phyloP scores from a whole-genome alignment of 352 stramenopile genomes.

The Achlya hypogyna region DNA sequence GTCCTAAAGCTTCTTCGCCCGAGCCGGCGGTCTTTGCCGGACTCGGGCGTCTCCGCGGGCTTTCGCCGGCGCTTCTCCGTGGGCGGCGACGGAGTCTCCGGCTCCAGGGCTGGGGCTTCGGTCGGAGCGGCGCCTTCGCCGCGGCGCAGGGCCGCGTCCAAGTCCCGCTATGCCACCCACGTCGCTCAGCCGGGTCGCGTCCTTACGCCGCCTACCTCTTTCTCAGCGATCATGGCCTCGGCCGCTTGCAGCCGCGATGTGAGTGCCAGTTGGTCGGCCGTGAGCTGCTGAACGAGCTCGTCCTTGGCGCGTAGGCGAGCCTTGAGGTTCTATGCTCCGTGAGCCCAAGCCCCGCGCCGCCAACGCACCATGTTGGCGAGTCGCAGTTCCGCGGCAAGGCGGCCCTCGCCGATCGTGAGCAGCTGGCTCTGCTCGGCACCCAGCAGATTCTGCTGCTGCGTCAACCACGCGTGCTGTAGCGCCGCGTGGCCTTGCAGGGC shows the following conservation, averaged over 20 bases:
- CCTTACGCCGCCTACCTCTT: conserved; percentile 12
- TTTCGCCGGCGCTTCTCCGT: background rate
- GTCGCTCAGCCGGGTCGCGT: too few species aligned
- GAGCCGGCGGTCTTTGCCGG: background rate
- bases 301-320: conserved; percentile 75
- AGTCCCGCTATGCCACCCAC: too few species aligned
- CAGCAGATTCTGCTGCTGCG: conserved; percentile 66
- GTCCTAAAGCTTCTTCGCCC: background rate
- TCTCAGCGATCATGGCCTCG: conserved; percentile 21
- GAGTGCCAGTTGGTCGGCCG: conserved; percentile 56
- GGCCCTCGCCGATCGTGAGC: conserved; percentile 74
- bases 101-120: background rate
- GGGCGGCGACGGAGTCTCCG: background rate
- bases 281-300: conserved; percentile 70
- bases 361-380: conserved; percentile 73
- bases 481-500: conserved; percentile 66
- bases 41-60: background rate
- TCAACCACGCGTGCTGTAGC: conserved; percentile 64
- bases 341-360: too few species aligned
- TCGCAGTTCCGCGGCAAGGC: conserved; percentile 65
- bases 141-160: background rate
- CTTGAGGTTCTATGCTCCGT: conserved; percentile 54
- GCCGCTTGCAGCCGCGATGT: conserved; percentile 45
- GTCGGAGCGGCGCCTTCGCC: background rate
- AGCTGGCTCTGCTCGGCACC: conserved; percentile 36